phyloP scores from a whole-genome alignment of 139 green algal genomes.

The Haematococcus sp. region DNA sequence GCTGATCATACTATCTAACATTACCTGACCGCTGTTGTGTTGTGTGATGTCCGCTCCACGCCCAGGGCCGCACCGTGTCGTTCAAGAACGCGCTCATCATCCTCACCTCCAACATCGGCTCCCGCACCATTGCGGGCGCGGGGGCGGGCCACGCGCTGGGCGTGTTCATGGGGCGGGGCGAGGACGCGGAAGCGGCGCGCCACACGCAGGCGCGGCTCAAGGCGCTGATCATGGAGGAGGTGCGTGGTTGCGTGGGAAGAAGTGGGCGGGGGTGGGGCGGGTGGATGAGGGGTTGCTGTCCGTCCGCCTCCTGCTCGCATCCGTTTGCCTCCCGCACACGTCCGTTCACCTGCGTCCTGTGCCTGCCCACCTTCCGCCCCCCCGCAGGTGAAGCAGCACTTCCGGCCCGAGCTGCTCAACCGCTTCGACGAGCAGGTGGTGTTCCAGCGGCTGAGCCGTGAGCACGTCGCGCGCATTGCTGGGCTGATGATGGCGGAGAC shows the following conservation, averaged over 20 bases:
- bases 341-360: too few species aligned
- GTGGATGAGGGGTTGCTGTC: too few species aligned
- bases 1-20: too few species aligned
- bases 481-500: slow-evolving; percentile 66
- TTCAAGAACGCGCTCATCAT: slow-evolving; percentile 94
- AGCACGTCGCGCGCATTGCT: slow-evolving; percentile 64
- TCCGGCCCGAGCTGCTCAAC: slow-evolving; percentile 63
- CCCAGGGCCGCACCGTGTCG: slow-evolving; percentile 81
- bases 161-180: slow-evolving; percentile 2
- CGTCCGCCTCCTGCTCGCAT: too few species aligned
- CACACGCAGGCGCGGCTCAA: background rate
- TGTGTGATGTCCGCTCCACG: background rate
- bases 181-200: background rate
- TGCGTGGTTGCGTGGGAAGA: too few species aligned
- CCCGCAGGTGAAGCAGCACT: slow-evolving; percentile 52
- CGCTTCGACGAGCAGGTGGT: slow-evolving; percentile 66
- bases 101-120: slow-evolving; percentile 93
- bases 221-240: slow-evolving; percentile 69
- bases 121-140: slow-evolving; percentile 60
- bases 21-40: too few species aligned
- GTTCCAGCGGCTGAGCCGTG: slow-evolving; percentile 69
- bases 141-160: background rate
- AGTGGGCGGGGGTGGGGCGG: too few species aligned
- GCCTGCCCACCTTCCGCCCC: too few species aligned
- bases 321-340: too few species aligned